Percentiles rank a stretch among this genome's conserved stretches.
These are phyloP conservation scores for Circinella umbellata DNA, from an alignment of 371 early-diverging fungal genomes.

Conservation along the genomic window DNA sequence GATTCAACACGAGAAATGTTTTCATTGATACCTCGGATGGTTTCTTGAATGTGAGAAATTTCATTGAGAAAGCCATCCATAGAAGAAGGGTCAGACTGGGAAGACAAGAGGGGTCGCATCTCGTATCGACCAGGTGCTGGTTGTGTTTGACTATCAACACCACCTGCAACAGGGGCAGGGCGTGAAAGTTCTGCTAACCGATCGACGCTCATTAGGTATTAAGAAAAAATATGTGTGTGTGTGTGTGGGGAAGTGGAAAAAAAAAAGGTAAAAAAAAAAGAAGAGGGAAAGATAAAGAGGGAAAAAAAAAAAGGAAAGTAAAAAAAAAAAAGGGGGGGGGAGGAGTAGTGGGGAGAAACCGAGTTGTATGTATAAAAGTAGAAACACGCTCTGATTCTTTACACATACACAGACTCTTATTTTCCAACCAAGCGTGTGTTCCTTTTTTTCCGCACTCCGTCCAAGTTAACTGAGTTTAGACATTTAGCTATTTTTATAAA, in stretches of 20 bases:
- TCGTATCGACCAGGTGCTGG: conserved; percentile 35
- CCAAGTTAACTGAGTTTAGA: no score
- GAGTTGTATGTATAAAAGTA: no score
- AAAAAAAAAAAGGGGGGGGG: not conserved
- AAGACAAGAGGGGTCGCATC: conserved; percentile 52
- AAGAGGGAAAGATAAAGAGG: conserved; percentile 1
- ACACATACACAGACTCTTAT: no score
- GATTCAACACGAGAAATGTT: conserved; percentile 40
- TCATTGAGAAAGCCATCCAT: conserved; percentile 46
- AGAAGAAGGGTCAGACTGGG: conserved; percentile 31
- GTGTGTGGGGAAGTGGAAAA: not conserved
- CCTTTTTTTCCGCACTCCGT: no score
- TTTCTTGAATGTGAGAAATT: conserved; percentile 45
- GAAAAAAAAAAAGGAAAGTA: not conserved
- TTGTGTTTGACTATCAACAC: conserved; percentile 7
- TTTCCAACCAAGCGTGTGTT: no score
- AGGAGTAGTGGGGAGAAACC: no score
- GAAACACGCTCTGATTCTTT: no score
- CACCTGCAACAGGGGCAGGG: conserved; percentile 20
- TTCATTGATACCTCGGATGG: conserved; percentile 41
- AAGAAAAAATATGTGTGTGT: conserved; percentile 2
- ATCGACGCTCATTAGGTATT: conserved; percentile 45
- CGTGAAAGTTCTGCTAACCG: conserved; percentile 47
- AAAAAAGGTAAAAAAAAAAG: conserved; percentile 10
- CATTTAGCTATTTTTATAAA: no score